Evolutionary conservation across 2,329 filamentous ascomycete genomes (phyloP).

Genomic region (Hansfordia pulvinata): DNA sequence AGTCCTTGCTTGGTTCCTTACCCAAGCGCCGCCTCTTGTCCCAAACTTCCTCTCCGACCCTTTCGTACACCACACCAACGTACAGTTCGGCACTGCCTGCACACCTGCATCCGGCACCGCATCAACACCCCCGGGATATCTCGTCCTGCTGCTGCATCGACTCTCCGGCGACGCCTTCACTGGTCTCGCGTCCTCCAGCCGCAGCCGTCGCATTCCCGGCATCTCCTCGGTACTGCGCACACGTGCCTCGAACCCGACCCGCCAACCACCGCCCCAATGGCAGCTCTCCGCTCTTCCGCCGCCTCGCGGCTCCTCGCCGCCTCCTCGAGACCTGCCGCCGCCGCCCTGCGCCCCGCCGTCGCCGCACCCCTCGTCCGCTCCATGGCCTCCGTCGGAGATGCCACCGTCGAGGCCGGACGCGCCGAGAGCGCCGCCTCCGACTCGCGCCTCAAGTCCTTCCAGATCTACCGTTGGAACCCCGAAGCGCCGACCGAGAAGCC

Average conservation of each 20-base stretch:
- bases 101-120: too few relatives aligned
- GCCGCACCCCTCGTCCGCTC: slow-evolving; percentile 34
- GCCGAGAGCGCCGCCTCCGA: slow-evolving; percentile 42
- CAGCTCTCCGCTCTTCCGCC: slow-evolving; percentile 46
- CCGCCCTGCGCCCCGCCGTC: slow-evolving; percentile 21
- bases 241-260: background rate
- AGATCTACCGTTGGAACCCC: slow-evolving; percentile 98
- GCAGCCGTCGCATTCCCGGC: background rate
- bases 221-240: background rate
- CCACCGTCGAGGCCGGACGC: slow-evolving; percentile 48
- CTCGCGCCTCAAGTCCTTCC: slow-evolving; percentile 77
- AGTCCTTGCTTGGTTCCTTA: too few relatives aligned
- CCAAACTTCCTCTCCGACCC: too few relatives aligned
- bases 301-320: slow-evolving; percentile 36
- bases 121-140: too few relatives aligned
- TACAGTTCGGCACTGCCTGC: too few relatives aligned
- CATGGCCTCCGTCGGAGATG: slow-evolving; percentile 43
- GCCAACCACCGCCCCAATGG: slow-evolving; percentile 28
- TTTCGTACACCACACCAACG: too few relatives aligned
- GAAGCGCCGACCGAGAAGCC: slow-evolving; percentile 88
- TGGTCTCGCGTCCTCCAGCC: slow-evolving; percentile 1
- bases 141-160: too few relatives aligned
- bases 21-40: too few relatives aligned
- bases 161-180: too few relatives aligned
- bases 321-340: slow-evolving; percentile 14